These are phyloP conservation scores for Epichloe amarillans DNA, from an alignment of 2,329 filamentous ascomycete species.

Conservation along the genomic window DNA sequence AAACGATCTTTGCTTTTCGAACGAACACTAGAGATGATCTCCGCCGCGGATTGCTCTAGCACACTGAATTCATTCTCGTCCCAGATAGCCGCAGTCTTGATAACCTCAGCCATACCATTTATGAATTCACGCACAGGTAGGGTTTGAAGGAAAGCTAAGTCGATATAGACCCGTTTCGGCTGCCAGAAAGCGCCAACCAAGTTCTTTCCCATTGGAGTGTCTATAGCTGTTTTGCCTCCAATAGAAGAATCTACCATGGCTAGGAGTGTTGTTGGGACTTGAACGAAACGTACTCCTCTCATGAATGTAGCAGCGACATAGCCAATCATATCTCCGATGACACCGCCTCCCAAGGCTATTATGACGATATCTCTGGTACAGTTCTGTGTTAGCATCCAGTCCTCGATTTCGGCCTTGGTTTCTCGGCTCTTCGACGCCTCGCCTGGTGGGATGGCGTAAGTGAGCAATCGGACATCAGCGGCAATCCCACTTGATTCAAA, in stretches of 20 bases:
- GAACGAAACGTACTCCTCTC: conserved; percentile 90
- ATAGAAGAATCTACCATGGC: conserved; percentile 99
- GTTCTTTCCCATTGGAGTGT: conserved; percentile 92
- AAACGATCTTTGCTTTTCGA: conserved; percentile 41
- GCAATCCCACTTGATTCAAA: conserved; percentile 18
- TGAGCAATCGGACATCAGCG: conserved; percentile 53
- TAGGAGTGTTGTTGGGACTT: conserved; percentile 87
- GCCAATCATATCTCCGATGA: conserved; percentile 96
- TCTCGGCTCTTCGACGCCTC: conserved; percentile 88
- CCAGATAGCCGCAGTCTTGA: conserved; percentile 97
- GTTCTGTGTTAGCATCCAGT: conserved; percentile 87
- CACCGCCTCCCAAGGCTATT: conserved; percentile 85
- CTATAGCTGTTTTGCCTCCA: conserved; percentile 95
- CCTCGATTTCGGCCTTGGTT: conserved; percentile 91
- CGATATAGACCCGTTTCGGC: conserved; percentile 85
- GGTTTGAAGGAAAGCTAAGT: conserved; percentile 81
- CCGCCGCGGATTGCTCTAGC: conserved; percentile 67
- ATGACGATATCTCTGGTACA: conserved; percentile 93
- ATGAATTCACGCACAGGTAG: conserved; percentile 86
- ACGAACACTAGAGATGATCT: conserved; percentile 44
- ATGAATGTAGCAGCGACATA: conserved; percentile 98
- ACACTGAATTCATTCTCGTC: conserved; percentile 74
- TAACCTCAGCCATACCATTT: conserved; percentile 97
- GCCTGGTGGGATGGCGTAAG: conserved; percentile 77
- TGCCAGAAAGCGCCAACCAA: conserved; percentile 95